Percentiles rank a stretch among this genome's conserved stretches.
Conservation (phyloP, 257 asterid species). For the Solanum clarkiae region DNA sequence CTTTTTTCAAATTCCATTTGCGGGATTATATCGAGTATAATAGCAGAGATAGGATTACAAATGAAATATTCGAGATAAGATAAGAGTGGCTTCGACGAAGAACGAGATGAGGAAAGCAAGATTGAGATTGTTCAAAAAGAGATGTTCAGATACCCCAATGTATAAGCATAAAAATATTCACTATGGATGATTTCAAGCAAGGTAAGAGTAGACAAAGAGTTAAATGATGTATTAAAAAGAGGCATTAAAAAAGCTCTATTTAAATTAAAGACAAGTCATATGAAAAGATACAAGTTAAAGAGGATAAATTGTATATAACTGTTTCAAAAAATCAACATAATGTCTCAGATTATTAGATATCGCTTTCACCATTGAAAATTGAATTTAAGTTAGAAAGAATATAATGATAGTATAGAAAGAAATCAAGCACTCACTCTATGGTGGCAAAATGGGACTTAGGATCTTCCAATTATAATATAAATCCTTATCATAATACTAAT, state of each 20-base stretch:
- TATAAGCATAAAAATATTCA: not conserved
- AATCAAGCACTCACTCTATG: too few species aligned
- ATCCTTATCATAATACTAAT: too few species aligned
- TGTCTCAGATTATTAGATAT: not conserved
- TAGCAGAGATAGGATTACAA: not conserved
- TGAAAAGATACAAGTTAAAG: not conserved
- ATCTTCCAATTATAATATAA: too few species aligned
- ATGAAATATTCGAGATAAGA: not conserved
- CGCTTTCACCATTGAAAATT: not conserved
- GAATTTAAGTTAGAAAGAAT: not conserved
- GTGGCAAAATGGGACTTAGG: too few species aligned
- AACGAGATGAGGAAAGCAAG: too few species aligned
- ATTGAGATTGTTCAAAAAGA: fast-evolving
- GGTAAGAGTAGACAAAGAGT: not conserved
- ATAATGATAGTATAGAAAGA: not conserved
- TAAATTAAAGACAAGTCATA: not conserved
- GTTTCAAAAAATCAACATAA: not conserved
- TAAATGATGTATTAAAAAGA: not conserved
- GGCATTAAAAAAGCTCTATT: not conserved
- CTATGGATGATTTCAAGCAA: not conserved
- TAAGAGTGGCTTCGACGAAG: not conserved
- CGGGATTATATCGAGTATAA: too few species aligned
- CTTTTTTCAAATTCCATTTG: not conserved
- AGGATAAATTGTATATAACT: not conserved
- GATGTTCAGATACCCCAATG: not conserved